Conservation (phyloP, 352 stramenopile genomes). For the Globisporangium recalcitrans region DNA sequence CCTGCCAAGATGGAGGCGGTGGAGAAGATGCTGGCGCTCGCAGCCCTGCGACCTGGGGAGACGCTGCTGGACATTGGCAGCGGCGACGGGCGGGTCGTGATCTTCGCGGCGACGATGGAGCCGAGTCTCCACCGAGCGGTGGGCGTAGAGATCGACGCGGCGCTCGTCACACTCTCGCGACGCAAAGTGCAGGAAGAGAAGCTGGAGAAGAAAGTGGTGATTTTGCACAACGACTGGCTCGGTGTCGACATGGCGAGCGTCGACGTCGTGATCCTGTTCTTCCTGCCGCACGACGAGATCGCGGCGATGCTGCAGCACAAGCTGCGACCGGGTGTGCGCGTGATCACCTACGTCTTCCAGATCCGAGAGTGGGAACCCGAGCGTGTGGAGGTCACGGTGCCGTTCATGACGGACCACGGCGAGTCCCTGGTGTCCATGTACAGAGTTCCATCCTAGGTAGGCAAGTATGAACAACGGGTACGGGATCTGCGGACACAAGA, state of each 20-base stretch:
- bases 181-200: constrained; percentile 15
- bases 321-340: constrained; percentile 32
- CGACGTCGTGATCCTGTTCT: constrained; percentile 59
- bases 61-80: constrained; percentile 61
- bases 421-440: constrained; percentile 48
- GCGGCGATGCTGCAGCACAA: constrained; percentile 29
- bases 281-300: constrained; percentile 51
- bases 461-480: constrained; percentile 45
- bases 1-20: constrained; percentile 56
- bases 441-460: constrained; percentile 19
- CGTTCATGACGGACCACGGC: constrained; percentile 56
- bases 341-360: constrained; percentile 68
- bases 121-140: constrained; percentile 24
- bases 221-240: constrained; percentile 54
- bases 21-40: constrained; percentile 40
- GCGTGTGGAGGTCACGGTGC: constrained; percentile 33
- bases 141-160: constrained; percentile 53
- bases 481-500: constrained; percentile 81
- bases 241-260: constrained; percentile 35
- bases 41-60: constrained; percentile 30
- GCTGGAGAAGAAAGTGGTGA: constrained; percentile 22
- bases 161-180: constrained; percentile 41
- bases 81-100: constrained; percentile 55
- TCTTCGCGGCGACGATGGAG: constrained; percentile 27
- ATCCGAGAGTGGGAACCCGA: constrained; percentile 51